These are phyloP conservation scores for Colletotrichum lindemuthianum DNA, from an alignment of 2,329 filamentous ascomycete species.

Conservation along the genomic window DNA sequence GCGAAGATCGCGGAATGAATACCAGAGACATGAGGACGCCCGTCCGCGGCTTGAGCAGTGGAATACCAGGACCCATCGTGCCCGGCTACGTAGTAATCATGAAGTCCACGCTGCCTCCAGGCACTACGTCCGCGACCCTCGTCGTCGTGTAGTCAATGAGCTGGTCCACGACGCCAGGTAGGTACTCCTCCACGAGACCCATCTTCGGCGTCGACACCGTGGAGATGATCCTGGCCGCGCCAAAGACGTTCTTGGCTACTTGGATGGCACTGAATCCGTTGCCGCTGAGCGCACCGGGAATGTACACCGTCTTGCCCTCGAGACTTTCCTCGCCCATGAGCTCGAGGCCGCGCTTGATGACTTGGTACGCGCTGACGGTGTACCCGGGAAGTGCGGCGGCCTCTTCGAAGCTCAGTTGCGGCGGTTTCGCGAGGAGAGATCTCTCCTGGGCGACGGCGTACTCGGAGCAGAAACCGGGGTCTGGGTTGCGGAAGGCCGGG, in stretches of 20 bases:
- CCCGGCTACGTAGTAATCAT: conserved; percentile 59
- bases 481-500: conserved; percentile 44
- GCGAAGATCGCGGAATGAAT: conserved; percentile 46
- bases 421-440: conserved; percentile 47
- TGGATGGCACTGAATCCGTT: conserved; percentile 59
- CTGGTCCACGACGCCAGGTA: conserved; percentile 58
- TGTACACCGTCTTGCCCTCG: conserved; percentile 60
- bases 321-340: conserved; percentile 51
- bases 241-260: conserved; percentile 60
- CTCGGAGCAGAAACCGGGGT: conserved; percentile 50
- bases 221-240: conserved; percentile 57
- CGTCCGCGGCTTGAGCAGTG: conserved; percentile 47
- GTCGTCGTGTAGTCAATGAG: conserved; percentile 61
- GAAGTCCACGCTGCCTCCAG: conserved; percentile 58
- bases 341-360: conserved; percentile 51
- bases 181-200: conserved; percentile 50
- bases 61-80: conserved; percentile 51
- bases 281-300: conserved; percentile 60
- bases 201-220: conserved; percentile 65
- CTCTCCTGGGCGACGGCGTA: conserved; percentile 50
- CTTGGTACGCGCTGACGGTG: conserved; percentile 56
- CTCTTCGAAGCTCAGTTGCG: conserved; percentile 46
- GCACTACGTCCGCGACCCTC: conserved; percentile 49
- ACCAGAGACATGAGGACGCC: conserved; percentile 55
- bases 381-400: conserved; percentile 49